phyloP scores from a whole-genome alignment of 2,329 filamentous ascomycete genomes.

The Xylariomycetidae sp. region DNA sequence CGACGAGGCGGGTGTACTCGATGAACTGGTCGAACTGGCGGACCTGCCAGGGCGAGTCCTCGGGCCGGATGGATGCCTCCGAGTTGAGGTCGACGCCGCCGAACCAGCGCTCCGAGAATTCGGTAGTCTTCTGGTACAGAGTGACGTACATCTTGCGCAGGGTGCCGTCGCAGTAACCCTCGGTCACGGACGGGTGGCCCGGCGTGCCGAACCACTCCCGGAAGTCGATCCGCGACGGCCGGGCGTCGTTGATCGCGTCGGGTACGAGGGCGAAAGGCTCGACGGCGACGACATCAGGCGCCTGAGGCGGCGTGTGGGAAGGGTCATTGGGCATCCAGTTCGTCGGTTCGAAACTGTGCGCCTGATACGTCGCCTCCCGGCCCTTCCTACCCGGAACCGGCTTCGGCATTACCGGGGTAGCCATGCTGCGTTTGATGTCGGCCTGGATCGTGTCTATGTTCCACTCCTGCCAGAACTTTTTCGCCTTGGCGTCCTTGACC shows the following conservation, averaged over 20 bases:
- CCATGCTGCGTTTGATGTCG: too few species aligned
- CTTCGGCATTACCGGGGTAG: too few species aligned
- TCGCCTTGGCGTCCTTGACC: too few species aligned
- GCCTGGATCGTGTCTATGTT: too few species aligned
- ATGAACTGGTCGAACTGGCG: constrained; percentile 27
- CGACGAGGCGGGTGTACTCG: constrained; percentile 28
- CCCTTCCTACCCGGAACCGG: too few species aligned
- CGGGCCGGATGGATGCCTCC: not conserved
- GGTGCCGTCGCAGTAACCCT: constrained; percentile 19
- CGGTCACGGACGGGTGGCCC: constrained; percentile 15
- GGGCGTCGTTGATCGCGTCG: constrained; percentile 8
- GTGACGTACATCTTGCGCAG: constrained; percentile 19
- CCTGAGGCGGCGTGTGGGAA: too few species aligned
- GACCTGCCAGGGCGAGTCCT: constrained; percentile 18
- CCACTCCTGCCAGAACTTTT: too few species aligned
- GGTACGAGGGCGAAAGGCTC: not conserved
- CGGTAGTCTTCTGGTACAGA: constrained; percentile 20
- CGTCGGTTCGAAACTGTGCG: too few species aligned
- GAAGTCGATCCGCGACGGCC: constrained; percentile 21
- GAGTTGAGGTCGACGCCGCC: constrained; percentile 10
- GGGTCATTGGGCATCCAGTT: too few species aligned
- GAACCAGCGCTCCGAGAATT: constrained; percentile 25
- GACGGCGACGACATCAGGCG: too few species aligned
- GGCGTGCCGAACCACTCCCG: constrained; percentile 6
- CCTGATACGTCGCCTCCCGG: too few species aligned